Evolutionary conservation across 306 rosid species (phyloP), one percentile per base, ranked within the genome.

Genomic region (Vigna reflexopilosa): DNA sequence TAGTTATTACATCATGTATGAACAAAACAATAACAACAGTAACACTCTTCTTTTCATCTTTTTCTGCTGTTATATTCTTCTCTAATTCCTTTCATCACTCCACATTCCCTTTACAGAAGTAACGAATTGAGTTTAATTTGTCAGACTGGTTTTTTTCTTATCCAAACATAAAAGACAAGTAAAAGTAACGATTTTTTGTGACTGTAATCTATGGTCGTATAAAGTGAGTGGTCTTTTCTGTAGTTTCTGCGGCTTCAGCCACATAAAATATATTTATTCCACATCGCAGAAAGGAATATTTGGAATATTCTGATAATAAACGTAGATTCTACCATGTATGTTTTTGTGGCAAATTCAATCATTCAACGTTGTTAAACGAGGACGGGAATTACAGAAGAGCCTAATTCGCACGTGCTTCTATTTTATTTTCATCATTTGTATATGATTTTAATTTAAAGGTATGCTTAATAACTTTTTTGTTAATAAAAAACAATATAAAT

Each of bases 301-400:
- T 26, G 34, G 64, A 34, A 73, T 57, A 47, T 74, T 74, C 59
- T 58, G 44, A 45, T 26, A 74, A 16, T 74, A 24, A 74, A 59
- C 56, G 17, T 2, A 42, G 9, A 73, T 44, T 22, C 9, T 7
- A 44, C 48, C 3, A 26, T 26, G 28, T 26, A 9, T 10, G 13
- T 36, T 30, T 11, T 19, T 40, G 7, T 38, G 24, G 56, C 1
- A 0, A 40, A 22, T 26, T 73, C 69, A 73, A 73, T 40, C 55
- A 56, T 73, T 20, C 67, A 24, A 42, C 24, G 7, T 22, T 13
- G 56, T 67, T 42, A 28, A 67, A 50, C 48, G 19, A 69, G 13
- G 15, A 12, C 5, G 34, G 22, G 28, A 28, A 49, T 26, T 70
- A 70, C 63, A n/a, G 38, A 72, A 1, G 19, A 72, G 14, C 51